A percentile compares a stretch with the other conserved stretches of the same genome.
Evolutionary conservation across 2,329 filamentous ascomycete species (phyloP).

Genomic region (Setomelanomma holmii): DNA sequence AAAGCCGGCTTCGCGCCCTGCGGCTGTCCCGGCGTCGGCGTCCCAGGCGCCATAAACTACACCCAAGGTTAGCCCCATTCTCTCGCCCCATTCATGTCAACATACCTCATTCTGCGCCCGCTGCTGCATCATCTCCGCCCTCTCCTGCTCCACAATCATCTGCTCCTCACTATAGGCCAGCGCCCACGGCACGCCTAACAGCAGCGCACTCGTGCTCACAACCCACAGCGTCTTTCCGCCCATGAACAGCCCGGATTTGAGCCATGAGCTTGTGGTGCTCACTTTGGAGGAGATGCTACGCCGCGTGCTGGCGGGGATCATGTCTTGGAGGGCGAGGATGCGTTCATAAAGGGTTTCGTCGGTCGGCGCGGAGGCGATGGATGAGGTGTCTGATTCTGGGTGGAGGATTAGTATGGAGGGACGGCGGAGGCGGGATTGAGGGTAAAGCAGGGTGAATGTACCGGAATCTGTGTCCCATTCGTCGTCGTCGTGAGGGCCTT

Average conservation of each 20-base stretch:
- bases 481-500: constrained; percentile 75
- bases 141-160: constrained; percentile 96
- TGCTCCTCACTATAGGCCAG: constrained; percentile 95
- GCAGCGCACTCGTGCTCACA: constrained; percentile 83
- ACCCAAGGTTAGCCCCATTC: too few species aligned
- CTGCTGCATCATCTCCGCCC: constrained; percentile 95
- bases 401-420: constrained; percentile 60
- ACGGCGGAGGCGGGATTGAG: constrained; percentile 48
- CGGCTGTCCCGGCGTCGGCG: constrained; percentile 26
- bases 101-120: constrained; percentile 75
- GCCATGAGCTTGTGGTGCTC: constrained; percentile 62
- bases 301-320: constrained; percentile 81
- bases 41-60: constrained; percentile 46
- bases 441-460: constrained; percentile 64
- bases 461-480: constrained; percentile 94
- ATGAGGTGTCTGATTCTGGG: constrained; percentile 80
- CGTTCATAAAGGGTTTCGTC: constrained; percentile 64
- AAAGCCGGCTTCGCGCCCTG: constrained; percentile 45
- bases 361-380: constrained; percentile 58
- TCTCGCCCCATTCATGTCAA: neutral
- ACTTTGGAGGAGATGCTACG: constrained; percentile 57
- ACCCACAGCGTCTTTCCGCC: constrained; percentile 91
- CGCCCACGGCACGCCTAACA: constrained; percentile 92
- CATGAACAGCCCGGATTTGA: constrained; percentile 70
- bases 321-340: constrained; percentile 74